Base-by-base conservation (phyloP, 805 yeast species). In the Teunomyces gatunensis region DNA sequence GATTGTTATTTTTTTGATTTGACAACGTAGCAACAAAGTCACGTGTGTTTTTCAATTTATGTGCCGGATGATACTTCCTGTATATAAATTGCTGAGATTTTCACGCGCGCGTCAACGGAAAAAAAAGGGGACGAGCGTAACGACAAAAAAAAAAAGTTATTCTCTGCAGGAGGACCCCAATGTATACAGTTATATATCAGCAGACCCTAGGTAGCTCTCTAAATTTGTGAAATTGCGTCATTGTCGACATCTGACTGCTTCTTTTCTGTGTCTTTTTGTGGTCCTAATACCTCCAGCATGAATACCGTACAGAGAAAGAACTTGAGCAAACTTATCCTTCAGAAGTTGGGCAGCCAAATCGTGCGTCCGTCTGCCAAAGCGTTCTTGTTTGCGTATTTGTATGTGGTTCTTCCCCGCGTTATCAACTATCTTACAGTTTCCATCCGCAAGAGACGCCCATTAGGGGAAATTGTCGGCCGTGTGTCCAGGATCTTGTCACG, bases 321-420 rank as follows among this genome's bases (percentile, higher is more conserved):
- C 40, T 23, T 37, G 13, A 23, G 28, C 17, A 23, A 23, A 9
- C 28, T 37, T 4, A 12, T 37, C 17, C n/a, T 37, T 18, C 25
- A 37, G 40, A 23, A 21, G 11, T 37, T 37, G 40, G 29, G 40
- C 12, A 23, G 29, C 28, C 40, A 13, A n/a, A 37, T 37, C 17
- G 29, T 37, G 9, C 40, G 40, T 12, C 40, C 40, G 29, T 60
- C 72, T 1, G 39, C 58, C 2, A 63, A 61, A 43, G 74, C 75
- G 4, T 69, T 66, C 47, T 30, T 65, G 7, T 60, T 58, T 42
- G 69, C 73, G 15, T 68, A 67, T 46, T 43, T 68, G 6, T 69
- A 69, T 50, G 64, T 69, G 17, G 59, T 60, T n/a, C 46, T 66
- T 4, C 75, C 75, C 11, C 62, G 58, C 47, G 47, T 62, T 11